phyloP scores from a whole-genome alignment of 257 asterid genomes.

The Gentiana straminea region DNA sequence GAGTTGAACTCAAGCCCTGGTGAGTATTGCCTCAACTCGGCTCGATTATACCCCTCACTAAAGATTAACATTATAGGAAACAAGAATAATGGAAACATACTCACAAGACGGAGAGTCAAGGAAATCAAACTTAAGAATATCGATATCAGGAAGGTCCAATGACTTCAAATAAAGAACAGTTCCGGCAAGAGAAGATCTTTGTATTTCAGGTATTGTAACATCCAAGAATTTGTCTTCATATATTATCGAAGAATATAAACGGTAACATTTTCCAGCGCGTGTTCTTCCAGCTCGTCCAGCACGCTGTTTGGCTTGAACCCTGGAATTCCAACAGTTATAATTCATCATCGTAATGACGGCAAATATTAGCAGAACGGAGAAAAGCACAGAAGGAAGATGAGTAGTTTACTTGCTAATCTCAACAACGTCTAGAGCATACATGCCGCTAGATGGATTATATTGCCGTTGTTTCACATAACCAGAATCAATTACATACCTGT shows the following conservation, averaged over 20 bases:
- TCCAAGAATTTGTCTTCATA: conserved; percentile 78
- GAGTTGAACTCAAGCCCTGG: too few relatives aligned
- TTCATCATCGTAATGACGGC: neutral
- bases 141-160: conserved; percentile 78
- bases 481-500: conserved; percentile 81
- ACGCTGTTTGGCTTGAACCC: conserved; percentile 98
- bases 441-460: conserved; percentile 91
- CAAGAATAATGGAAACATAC: conserved; percentile 16
- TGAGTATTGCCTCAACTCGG: too few relatives aligned
- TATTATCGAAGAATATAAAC: conserved; percentile 63
- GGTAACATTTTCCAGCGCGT: conserved; percentile 87
- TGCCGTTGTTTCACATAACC: conserved; percentile 97
- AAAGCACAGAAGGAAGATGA: neutral
- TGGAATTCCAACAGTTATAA: conserved; percentile 11
- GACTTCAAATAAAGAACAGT: conserved; percentile 89
- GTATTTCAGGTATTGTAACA: conserved; percentile 92
- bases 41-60: too few relatives aligned
- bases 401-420: conserved; percentile 88
- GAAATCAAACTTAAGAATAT: conserved; percentile 84
- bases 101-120: conserved; percentile 91
- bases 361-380: neutral
- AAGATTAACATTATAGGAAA: neutral
- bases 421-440: conserved; percentile 90
- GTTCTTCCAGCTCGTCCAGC: conserved; percentile 99
- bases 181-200: conserved; percentile 95